Conservation (phyloP, 108 stramenopile species). For the Stephanodiscus triporus region DNA sequence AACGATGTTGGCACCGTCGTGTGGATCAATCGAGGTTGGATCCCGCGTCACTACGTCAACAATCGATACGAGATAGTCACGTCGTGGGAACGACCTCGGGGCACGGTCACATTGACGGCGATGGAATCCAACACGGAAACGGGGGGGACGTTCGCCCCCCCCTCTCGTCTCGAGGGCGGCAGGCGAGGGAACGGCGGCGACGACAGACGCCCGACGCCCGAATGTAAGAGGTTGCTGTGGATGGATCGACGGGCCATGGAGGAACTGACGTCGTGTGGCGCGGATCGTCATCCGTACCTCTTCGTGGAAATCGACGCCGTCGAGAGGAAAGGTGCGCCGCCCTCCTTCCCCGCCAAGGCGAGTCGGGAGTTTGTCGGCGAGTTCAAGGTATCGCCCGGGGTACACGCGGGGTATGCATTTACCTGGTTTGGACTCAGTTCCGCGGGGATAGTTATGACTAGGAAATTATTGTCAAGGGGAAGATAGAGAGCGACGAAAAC, state of each 20-base stretch:
- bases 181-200: too few species aligned
- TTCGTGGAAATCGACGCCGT: slow-evolving; percentile 41
- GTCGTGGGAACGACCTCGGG: slow-evolving; percentile 51
- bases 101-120: slow-evolving; percentile 39
- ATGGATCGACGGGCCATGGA: slow-evolving; percentile 68
- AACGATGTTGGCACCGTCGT: slow-evolving; percentile 31
- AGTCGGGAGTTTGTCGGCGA: slow-evolving; percentile 66
- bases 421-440: slow-evolving; percentile 87
- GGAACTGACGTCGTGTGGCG: slow-evolving; percentile 47
- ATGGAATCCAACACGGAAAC: slow-evolving; percentile 63
- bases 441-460: slow-evolving; percentile 86
- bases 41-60: slow-evolving; percentile 65
- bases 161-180: slow-evolving; percentile 32
- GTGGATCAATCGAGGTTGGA: slow-evolving; percentile 90
- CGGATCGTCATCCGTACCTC: slow-evolving; percentile 22
- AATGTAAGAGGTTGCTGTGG: slow-evolving; percentile 64
- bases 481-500: slow-evolving; percentile 15
- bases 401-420: slow-evolving; percentile 84
- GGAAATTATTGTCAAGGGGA: slow-evolving; percentile 71
- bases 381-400: slow-evolving; percentile 75
- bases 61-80: background rate
- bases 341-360: slow-evolving; percentile 26
- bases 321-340: background rate
- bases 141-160: slow-evolving; percentile 39
- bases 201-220: background rate